A percentile compares a stretch with the other conserved stretches of the same genome.
Conservation (phyloP, 164 flowering plant species). For the Vitis vinifera region ASM3070453v1 NC_081818.1:26360001-26360500, state of each 20-base stretch:
- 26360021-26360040: conserved; percentile 80
- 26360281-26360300: conserved; percentile 80
- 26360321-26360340: conserved; percentile 79
- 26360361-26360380: conserved; percentile 83
- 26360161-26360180: too few relatives aligned
- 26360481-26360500: neutral
- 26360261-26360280: conserved; percentile 40
- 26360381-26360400: conserved; percentile 65
- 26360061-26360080: conserved; percentile 90
- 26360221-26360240: too few relatives aligned
- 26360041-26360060: conserved; percentile 78
- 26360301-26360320: conserved; percentile 73
- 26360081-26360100: conserved; percentile 67
- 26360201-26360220: too few relatives aligned
- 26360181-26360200: too few relatives aligned
- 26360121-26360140: conserved; percentile 1
- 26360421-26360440: conserved; percentile 24
- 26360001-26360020: conserved; percentile 97
- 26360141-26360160: too few relatives aligned
- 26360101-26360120: neutral
- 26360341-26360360: conserved; percentile 91
- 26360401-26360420: conserved; percentile 77
- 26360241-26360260: neutral
- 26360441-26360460: conserved; percentile 11
- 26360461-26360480: conserved; percentile 17